Conservation (phyloP, 805 yeast genomes). For the Suhomyces sp. region DNA sequence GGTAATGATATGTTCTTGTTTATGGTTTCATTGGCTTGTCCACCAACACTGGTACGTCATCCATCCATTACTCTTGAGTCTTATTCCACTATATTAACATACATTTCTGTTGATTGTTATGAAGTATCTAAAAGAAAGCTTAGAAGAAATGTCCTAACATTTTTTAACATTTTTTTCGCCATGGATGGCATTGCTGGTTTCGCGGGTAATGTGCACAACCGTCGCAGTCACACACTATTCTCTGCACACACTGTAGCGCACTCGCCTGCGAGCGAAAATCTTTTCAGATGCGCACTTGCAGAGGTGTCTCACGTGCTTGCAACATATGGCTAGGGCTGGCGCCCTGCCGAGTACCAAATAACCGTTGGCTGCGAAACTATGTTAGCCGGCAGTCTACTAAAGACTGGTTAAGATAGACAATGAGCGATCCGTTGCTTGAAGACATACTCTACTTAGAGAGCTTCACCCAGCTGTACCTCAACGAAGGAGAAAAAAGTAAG, state of each 20-base stretch:
- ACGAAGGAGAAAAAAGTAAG: background rate
- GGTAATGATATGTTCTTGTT: background rate
- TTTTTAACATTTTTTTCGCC: slow-evolving; percentile 7
- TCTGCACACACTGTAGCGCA: background rate
- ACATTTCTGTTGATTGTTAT: slow-evolving; percentile 14
- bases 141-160: slow-evolving; percentile 5
- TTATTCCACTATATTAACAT: slow-evolving; percentile 7
- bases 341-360: slow-evolving; percentile 2
- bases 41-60: background rate
- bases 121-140: slow-evolving; percentile 10
- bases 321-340: background rate
- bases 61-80: background rate
- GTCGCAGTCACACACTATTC: background rate
- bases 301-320: slow-evolving; percentile 1
- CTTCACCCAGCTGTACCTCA: background rate
- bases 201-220: slow-evolving; percentile 2
- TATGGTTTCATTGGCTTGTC: background rate
- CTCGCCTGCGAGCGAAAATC: slow-evolving; percentile 7
- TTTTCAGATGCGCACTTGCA: background rate
- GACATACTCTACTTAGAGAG: background rate
- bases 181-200: slow-evolving; percentile 1
- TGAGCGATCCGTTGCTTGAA: background rate
- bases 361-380: background rate
- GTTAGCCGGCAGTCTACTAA: background rate
- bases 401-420: background rate